Evolutionary conservation across 2,329 filamentous ascomycete genomes (phyloP), one percentile per base, ranked within the genome.

Genomic region (Fusarium sp.): DNA sequence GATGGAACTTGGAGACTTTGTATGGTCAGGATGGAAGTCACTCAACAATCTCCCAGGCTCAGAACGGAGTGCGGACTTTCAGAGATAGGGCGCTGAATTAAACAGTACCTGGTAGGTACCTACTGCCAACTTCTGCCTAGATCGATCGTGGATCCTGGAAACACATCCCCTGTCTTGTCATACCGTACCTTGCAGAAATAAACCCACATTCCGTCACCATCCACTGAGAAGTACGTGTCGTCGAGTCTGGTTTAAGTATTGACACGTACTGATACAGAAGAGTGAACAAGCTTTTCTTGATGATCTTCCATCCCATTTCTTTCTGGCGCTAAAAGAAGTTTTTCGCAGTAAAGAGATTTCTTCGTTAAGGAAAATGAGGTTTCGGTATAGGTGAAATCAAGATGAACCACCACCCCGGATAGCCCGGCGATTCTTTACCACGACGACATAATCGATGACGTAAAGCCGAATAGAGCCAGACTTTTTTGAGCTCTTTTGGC

Each of bases 111-210:
- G 17, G 42, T 20, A 63, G 48, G 44, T 67, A 67, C 63, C 38
- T 67, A 26, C 33, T n/a, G 20, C 17, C 52, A 18, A n/a, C 30
- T 55, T 49, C 33, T 37, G 26, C 48, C 48, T 67, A 70, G 69
- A 72, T 72, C 70, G 70, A 73, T 72, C 66, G 70, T 7, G 66
- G 57, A 70, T 73, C 62, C 69, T 63, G 56, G 57, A 38, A 42
- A 52, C 46, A 55, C 32, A 20, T 55, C 40, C 50, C 69, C 53
- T 72, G 69, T 59, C 50, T 62, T 55, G 42, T 62, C 41, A 23
- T 41, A 42, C 49, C 49, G 70, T 72, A 70, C 70, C 70, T 72
- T 72, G 70, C 70, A 73, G 70, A 35, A 52, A 45, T 48, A 14
- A 58, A 64, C 62, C 70, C 69, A 73, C 70, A 71, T 71, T 64